Evolutionary conservation across 2,329 filamentous ascomycete genomes (phyloP).

Genomic region (Tolypocladium cylindrosporum): DNA sequence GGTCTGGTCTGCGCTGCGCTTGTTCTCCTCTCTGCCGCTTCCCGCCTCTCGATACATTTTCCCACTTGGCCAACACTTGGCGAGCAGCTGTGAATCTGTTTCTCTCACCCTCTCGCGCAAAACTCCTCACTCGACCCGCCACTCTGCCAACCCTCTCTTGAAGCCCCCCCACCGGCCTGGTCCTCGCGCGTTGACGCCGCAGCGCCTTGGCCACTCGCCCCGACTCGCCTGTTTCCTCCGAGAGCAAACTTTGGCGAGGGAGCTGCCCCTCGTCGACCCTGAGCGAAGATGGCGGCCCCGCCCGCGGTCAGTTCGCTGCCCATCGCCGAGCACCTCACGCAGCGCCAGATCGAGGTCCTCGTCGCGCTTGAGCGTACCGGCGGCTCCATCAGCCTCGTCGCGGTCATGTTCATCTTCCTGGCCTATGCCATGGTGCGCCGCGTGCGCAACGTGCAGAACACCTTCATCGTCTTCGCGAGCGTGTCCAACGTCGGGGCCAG

Average conservation of each 20-base stretch:
- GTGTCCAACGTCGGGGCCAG: slow-evolving; percentile 50
- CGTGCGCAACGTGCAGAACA: slow-evolving; percentile 49
- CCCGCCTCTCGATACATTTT: background rate
- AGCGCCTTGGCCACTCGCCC: background rate
- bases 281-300: background rate
- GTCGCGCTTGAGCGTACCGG: slow-evolving; percentile 42
- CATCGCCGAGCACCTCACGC: slow-evolving; percentile 18
- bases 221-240: too few species aligned
- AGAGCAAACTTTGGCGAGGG: background rate
- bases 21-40: background rate
- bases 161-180: background rate
- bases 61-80: background rate
- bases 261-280: background rate
- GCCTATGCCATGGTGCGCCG: slow-evolving; percentile 40
- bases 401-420: slow-evolving; percentile 40
- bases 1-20: background rate
- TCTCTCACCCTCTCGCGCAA: background rate
- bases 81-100: background rate
- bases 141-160: background rate
- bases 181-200: background rate
- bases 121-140: background rate
- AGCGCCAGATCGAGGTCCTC: slow-evolving; percentile 28
- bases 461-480: slow-evolving; percentile 52
- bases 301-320: background rate
- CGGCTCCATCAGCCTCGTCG: slow-evolving; percentile 40